Evolutionary conservation across 2,329 filamentous ascomycete species (phyloP).

Genomic region (Ophiostoma montium): DNA sequence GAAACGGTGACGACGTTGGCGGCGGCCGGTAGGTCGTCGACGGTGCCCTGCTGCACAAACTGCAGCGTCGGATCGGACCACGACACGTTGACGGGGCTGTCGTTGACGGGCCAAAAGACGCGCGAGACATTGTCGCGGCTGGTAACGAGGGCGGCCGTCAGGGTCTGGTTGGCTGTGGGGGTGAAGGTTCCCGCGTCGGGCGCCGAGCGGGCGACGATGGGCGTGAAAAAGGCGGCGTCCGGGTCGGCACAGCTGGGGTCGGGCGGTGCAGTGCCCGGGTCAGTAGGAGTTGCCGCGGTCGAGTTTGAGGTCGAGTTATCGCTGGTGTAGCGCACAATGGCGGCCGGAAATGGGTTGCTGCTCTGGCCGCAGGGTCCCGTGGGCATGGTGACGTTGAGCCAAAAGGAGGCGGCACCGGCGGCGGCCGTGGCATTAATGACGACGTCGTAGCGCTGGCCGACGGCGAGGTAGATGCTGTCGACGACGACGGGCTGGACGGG

Average conservation of each 20-base stretch:
- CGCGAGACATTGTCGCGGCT: slow-evolving; percentile 15
- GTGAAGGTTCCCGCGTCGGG: slow-evolving; percentile 12
- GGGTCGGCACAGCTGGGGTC: slow-evolving; percentile 13
- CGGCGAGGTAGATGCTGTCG: slow-evolving; percentile 33
- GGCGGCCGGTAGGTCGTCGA: background rate
- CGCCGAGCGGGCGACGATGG: slow-evolving; percentile 14
- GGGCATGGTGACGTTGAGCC: slow-evolving; percentile 27
- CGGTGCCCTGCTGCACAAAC: slow-evolving; percentile 20
- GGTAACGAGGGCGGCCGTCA: slow-evolving; percentile 11
- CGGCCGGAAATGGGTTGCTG: slow-evolving; percentile 17
- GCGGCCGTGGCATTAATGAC: slow-evolving; percentile 26
- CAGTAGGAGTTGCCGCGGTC: slow-evolving; percentile 12
- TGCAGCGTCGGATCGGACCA: slow-evolving; percentile 25
- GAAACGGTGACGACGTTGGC: slow-evolving; percentile 14
- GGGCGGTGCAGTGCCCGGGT: slow-evolving; percentile 16
- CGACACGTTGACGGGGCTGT: slow-evolving; percentile 15
- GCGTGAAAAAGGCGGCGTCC: slow-evolving; percentile 7
- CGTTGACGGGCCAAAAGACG: slow-evolving; percentile 19
- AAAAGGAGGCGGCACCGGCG: slow-evolving; percentile 23
- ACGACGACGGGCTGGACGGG: slow-evolving; percentile 34
- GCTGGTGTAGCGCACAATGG: slow-evolving; percentile 18
- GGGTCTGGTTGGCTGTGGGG: slow-evolving; percentile 6
- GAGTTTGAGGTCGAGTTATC: too few relatives aligned
- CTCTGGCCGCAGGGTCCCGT: slow-evolving; percentile 15
- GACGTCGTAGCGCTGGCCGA: slow-evolving; percentile 33